These are phyloP conservation scores for Pseudogymnoascus sp. DNA, from an alignment of 2,329 filamentous ascomycete genomes.

Conservation along the genomic window DNA sequence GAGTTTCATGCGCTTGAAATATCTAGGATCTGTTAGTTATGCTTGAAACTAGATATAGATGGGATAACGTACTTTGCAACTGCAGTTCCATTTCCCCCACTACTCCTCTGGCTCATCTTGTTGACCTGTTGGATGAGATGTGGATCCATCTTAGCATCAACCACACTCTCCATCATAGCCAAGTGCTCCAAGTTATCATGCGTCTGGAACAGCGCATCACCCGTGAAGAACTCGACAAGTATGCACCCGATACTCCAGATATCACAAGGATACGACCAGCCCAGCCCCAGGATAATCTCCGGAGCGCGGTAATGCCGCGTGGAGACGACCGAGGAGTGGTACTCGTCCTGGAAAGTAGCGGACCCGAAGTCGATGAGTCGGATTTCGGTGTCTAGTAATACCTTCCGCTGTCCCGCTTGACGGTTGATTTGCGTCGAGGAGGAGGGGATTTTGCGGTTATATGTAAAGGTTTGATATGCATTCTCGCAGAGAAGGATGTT, in stretches of 20 bases:
- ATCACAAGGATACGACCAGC: conserved; percentile 65
- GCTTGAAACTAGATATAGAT: background rate
- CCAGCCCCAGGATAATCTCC: conserved; percentile 62
- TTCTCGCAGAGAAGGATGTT: conserved; percentile 61
- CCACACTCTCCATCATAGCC: conserved; percentile 69
- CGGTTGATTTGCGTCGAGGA: conserved; percentile 53
- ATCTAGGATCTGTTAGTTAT: conserved; percentile 24
- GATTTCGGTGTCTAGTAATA: conserved; percentile 61
- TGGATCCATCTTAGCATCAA: conserved; percentile 49
- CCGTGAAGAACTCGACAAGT: conserved; percentile 63
- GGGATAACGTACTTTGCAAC: conserved; percentile 51
- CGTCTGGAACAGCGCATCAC: conserved; percentile 63
- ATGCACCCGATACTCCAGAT: conserved; percentile 71
- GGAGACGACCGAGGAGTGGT: conserved; percentile 63
- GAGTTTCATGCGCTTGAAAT: conserved; percentile 55
- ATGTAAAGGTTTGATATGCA: conserved; percentile 61
- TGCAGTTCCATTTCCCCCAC: conserved; percentile 39
- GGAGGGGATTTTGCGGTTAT: conserved; percentile 61
- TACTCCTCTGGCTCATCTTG: conserved; percentile 48
- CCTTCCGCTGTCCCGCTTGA: conserved; percentile 54
- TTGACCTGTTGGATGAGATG: conserved; percentile 51
- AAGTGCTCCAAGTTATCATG: conserved; percentile 66
- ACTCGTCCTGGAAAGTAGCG: conserved; percentile 65
- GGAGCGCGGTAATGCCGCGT: conserved; percentile 63
- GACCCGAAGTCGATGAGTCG: conserved; percentile 65